Conservation (phyloP, 2,329 filamentous ascomycete genomes). For the Beauveria sp. region DNA sequence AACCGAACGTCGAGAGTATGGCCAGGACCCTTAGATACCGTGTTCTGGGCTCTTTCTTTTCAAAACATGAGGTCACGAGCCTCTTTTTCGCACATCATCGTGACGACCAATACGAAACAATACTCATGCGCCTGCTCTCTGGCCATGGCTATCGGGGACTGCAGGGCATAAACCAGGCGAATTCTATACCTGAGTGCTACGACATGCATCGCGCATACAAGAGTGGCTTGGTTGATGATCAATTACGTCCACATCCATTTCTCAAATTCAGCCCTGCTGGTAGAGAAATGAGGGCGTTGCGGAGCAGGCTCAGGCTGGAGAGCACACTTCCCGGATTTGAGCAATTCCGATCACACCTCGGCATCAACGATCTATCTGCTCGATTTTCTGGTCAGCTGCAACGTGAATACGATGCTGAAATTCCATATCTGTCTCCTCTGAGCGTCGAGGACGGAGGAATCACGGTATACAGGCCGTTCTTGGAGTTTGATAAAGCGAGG, state of each 20-base stretch:
- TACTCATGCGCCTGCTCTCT: slow-evolving; percentile 67
- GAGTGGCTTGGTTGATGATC: slow-evolving; percentile 51
- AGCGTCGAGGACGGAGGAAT: slow-evolving; percentile 59
- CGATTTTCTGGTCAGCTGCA: slow-evolving; percentile 21
- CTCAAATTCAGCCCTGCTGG: slow-evolving; percentile 29
- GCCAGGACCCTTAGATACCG: slow-evolving; percentile 71
- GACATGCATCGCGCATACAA: slow-evolving; percentile 64
- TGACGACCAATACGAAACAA: slow-evolving; percentile 87
- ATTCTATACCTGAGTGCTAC: slow-evolving; percentile 76
- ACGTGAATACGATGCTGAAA: slow-evolving; percentile 14
- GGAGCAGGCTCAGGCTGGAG: slow-evolving; percentile 19
- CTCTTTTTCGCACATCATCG: slow-evolving; percentile 79
- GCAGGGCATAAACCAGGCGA: slow-evolving; percentile 56
- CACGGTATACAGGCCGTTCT: slow-evolving; percentile 59
- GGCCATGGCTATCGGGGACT: slow-evolving; percentile 66
- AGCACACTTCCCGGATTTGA: slow-evolving; percentile 8
- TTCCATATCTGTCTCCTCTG: slow-evolving; percentile 28
- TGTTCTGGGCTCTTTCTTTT: slow-evolving; percentile 56
- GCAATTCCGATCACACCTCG: neutral
- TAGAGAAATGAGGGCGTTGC: slow-evolving; percentile 23
- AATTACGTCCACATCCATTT: slow-evolving; percentile 24
- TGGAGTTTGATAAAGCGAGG: slow-evolving; percentile 63
- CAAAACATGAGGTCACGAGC: slow-evolving; percentile 40
- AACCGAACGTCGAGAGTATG: slow-evolving; percentile 65
- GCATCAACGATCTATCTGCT: slow-evolving; percentile 17